Evolutionary conservation across 352 stramenopile genomes (phyloP).

Genomic region (Pythium aphanidermatum): DNA sequence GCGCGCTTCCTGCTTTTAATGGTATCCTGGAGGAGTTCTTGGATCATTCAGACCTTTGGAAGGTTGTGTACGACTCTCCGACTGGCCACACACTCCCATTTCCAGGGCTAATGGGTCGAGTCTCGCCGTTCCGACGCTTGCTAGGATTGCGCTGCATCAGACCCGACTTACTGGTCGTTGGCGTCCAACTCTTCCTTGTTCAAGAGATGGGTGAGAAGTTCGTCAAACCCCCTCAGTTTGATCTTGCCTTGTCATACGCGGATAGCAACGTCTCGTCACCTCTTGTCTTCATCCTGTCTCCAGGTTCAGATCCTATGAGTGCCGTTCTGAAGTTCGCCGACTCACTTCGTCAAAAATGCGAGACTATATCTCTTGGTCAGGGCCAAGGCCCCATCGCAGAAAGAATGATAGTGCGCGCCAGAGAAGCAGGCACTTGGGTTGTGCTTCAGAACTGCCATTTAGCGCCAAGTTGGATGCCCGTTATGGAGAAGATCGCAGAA

Average conservation of each 20-base stretch:
- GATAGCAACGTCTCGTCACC: constrained; percentile 83
- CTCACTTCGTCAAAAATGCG: constrained; percentile 58
- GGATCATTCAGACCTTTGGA: constrained; percentile 73
- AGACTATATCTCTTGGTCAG: constrained; percentile 91
- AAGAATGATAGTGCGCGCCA: constrained; percentile 77
- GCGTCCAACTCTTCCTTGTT: constrained; percentile 88
- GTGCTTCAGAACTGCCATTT: constrained; percentile 91
- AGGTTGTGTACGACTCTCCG: constrained; percentile 82
- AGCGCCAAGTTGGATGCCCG: constrained; percentile 90
- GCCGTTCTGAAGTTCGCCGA: constrained; percentile 88
- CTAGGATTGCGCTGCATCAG: constrained; percentile 78
- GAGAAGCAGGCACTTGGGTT: constrained; percentile 85
- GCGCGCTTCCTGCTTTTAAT: constrained; percentile 64
- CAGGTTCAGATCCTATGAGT: constrained; percentile 89
- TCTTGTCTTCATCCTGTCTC: constrained; percentile 91
- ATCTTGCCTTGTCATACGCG: constrained; percentile 82
- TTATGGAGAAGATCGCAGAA: constrained; percentile 90
- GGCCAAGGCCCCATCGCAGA: constrained; percentile 90
- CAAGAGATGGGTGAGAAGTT: constrained; percentile 89
- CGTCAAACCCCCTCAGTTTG: constrained; percentile 88
- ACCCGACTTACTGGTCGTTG: constrained; percentile 82
- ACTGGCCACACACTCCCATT: constrained; percentile 79
- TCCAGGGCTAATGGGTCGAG: constrained; percentile 46
- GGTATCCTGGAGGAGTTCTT: constrained; percentile 82
- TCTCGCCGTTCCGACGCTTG: constrained; percentile 70